Evolutionary conservation across 2,329 filamentous ascomycete species (phyloP).

Genomic region (Byssochlamys sp.): DNA sequence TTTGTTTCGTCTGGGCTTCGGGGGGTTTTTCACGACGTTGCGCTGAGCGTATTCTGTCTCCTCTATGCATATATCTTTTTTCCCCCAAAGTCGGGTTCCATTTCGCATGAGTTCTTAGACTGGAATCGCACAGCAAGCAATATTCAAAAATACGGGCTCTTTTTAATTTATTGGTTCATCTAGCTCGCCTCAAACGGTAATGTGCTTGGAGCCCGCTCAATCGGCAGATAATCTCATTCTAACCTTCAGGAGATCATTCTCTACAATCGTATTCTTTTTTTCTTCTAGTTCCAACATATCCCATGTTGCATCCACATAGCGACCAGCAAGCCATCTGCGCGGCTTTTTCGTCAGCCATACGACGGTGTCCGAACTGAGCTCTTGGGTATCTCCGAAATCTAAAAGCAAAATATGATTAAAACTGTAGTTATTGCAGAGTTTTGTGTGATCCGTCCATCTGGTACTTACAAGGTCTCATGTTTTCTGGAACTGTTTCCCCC

Average conservation of each 20-base stretch:
- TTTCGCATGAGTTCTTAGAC: background rate
- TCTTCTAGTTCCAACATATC: conserved; percentile 38
- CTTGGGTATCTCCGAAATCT: conserved; percentile 23
- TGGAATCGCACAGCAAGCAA: background rate
- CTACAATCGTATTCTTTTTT: conserved; percentile 35
- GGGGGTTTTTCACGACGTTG: background rate
- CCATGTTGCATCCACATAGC: conserved; percentile 40
- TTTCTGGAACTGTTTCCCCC: conserved; percentile 19
- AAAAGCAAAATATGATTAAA: conserved; percentile 12
- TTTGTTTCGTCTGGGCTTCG: background rate
- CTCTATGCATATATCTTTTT: background rate
- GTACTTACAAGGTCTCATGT: background rate
- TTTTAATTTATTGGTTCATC: background rate
- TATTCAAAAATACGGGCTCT: background rate
- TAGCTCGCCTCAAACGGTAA: background rate
- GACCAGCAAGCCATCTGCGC: conserved; percentile 37
- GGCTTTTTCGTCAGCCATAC: conserved; percentile 35
- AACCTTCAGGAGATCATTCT: background rate
- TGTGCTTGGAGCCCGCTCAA: background rate
- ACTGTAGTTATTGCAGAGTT: background rate
- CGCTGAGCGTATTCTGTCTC: background rate
- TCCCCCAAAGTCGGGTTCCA: background rate
- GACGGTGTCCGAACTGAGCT: conserved; percentile 36
- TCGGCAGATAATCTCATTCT: background rate
- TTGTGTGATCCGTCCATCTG: background rate